Conservation (phyloP, 768 basidiomycete species). For the Peribolospora baueri region DNA sequence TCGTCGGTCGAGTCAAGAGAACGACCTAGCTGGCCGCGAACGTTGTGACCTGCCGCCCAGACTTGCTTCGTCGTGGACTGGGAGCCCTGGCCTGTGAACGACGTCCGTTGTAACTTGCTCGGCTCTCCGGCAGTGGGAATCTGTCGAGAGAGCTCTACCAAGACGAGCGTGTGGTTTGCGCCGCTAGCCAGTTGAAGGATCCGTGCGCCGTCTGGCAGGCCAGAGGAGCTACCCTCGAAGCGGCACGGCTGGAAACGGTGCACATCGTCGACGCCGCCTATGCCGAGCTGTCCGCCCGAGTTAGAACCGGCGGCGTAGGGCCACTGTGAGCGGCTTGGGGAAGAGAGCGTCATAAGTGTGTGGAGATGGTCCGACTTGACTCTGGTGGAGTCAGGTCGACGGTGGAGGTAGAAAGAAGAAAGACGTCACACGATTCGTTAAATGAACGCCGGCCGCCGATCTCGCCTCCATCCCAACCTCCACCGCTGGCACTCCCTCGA, state of each 20-base stretch:
- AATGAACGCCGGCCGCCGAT: no score
- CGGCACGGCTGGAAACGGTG: not conserved
- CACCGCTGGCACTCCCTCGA: no score
- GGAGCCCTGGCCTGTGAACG: no score
- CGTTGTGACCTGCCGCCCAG: slow-evolving; percentile 54
- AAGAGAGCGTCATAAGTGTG: no score
- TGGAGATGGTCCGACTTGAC: no score
- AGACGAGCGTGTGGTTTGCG: slow-evolving; percentile 52
- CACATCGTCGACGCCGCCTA: slow-evolving; percentile 1
- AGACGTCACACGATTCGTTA: no score
- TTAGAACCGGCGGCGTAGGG: slow-evolving; percentile 10
- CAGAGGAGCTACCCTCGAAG: not conserved
- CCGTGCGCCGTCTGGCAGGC: not conserved
- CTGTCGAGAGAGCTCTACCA: slow-evolving; percentile 20
- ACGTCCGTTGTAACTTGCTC: no score
- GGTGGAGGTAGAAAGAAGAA: no score
- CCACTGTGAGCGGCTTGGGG: no score
- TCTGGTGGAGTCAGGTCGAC: no score
- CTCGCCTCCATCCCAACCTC: no score
- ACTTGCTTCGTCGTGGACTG: slow-evolving; percentile 16
- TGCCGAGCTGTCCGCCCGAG: slow-evolving; percentile 11
- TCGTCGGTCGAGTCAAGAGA: slow-evolving; percentile 9
- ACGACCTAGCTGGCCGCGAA: slow-evolving; percentile 43
- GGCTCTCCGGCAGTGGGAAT: no score
- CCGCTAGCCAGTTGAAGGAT: slow-evolving; percentile 39